Percentiles rank a stretch among this genome's conserved stretches.
Conservation (phyloP, 257 asterid genomes). For the Sherardia arvensis region DNA sequence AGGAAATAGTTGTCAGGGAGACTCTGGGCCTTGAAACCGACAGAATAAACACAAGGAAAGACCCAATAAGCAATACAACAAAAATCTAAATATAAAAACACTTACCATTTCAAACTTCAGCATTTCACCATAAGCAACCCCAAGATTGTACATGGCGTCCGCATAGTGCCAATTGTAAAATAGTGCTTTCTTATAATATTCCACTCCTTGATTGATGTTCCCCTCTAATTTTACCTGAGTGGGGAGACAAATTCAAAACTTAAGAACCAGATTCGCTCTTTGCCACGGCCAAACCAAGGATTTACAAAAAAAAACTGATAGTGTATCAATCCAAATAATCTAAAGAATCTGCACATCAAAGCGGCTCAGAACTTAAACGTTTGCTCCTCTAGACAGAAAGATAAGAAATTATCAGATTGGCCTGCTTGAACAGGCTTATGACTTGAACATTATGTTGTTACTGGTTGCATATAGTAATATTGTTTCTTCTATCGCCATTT, state of each 20-base stretch:
- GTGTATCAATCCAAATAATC: not conserved
- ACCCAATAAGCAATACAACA: not conserved
- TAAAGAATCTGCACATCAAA: conserved; percentile 2
- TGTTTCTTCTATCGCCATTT: not conserved
- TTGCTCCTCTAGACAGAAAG: not conserved
- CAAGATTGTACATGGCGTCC: conserved; percentile 99
- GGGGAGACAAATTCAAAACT: conserved; percentile 16
- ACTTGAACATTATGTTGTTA: not conserved
- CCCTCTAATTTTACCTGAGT: conserved; percentile 96
- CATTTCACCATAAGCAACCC: conserved; percentile 99
- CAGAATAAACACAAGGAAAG: not conserved
- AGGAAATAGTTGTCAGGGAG: conserved; percentile 1
- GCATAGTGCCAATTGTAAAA: conserved; percentile 98
- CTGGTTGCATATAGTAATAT: not conserved
- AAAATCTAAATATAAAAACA: not conserved
- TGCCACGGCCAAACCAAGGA: not conserved
- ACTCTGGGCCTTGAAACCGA: not conserved
- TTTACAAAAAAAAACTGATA: not conserved
- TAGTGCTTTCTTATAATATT: conserved; percentile 86
- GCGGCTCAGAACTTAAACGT: not conserved
- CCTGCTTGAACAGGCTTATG: not conserved
- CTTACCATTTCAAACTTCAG: conserved; percentile 92
- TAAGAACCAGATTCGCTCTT: conserved; percentile 1
- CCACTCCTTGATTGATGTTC: conserved; percentile 83
- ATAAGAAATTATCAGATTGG: not conserved